Evolutionary conservation across 441 rosid genomes (phyloP).

Genomic region (Macaranga tanarius): DNA sequence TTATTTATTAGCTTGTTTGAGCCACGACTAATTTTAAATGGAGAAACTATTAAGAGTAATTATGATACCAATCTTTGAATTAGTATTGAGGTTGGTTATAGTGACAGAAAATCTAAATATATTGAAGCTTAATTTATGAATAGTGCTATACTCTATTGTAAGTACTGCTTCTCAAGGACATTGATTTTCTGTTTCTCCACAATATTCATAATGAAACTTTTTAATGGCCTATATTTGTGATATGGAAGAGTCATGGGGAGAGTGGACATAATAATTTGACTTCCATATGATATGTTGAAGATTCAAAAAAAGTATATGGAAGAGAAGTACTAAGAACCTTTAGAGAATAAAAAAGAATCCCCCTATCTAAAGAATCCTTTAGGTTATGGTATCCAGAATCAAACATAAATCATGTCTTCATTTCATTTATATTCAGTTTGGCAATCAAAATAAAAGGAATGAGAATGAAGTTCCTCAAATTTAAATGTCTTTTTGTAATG

Average conservation of each 20-base stretch:
- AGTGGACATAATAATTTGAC: not conserved
- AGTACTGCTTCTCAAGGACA: too few species aligned
- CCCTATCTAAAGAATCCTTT: not conserved
- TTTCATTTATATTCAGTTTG: not conserved
- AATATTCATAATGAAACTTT: not conserved
- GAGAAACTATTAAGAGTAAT: not conserved
- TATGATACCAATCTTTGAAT: not conserved
- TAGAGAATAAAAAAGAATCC: not conserved
- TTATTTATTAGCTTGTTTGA: not conserved
- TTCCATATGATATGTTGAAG: not conserved
- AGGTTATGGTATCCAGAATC: not conserved
- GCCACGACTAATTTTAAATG: not conserved
- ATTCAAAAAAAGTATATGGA: too few species aligned
- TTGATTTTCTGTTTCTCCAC: too few species aligned
- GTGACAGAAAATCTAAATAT: not conserved
- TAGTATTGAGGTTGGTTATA: not conserved
- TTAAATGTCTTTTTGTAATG: too few species aligned
- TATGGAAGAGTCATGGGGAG: not conserved
- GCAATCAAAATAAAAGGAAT: not conserved
- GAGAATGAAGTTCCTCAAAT: not conserved
- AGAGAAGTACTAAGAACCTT: not conserved
- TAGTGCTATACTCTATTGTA: not conserved
- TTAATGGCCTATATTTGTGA: not conserved
- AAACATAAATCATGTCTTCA: not conserved
- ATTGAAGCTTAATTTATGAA: not conserved